Evolutionary conservation across 108 stramenopile genomes (phyloP).

Genomic region (Phaeodactylum tricornutum): DNA sequence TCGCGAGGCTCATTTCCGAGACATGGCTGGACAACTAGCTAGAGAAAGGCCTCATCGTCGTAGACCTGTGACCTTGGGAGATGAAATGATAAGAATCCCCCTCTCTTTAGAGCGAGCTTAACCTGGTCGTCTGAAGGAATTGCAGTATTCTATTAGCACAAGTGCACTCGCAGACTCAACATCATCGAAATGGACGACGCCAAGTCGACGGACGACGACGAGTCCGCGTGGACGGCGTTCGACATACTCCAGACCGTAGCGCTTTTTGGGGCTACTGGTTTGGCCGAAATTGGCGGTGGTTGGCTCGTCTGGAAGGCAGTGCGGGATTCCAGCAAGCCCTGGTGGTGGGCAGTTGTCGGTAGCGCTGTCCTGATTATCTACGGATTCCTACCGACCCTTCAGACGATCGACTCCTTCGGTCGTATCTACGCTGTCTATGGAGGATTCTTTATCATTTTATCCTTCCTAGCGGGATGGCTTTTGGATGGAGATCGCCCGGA

Average conservation of each 20-base stretch:
- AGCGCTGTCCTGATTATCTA: constrained; percentile 46
- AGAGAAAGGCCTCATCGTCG: no score
- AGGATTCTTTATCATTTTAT: constrained; percentile 69
- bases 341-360: constrained; percentile 63
- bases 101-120: no score
- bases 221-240: constrained; percentile 47
- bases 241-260: constrained; percentile 39
- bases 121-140: no score
- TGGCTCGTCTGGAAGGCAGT: constrained; percentile 68
- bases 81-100: no score
- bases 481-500: constrained; percentile 65
- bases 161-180: no score
- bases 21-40: no score
- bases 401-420: constrained; percentile 62
- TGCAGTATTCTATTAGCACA: no score
- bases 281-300: constrained; percentile 68
- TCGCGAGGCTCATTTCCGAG: no score
- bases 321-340: constrained; percentile 47
- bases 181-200: neutral
- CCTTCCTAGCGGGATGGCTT: constrained; percentile 67
- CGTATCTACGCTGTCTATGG: constrained; percentile 80
- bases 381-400: constrained; percentile 65
- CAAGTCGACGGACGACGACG: constrained; percentile 1
- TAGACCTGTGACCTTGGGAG: no score
- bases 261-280: constrained; percentile 50